phyloP scores from a whole-genome alignment of 2,329 filamentous ascomycete genomes.

The Lasiodiplodia theobromae region DNA sequence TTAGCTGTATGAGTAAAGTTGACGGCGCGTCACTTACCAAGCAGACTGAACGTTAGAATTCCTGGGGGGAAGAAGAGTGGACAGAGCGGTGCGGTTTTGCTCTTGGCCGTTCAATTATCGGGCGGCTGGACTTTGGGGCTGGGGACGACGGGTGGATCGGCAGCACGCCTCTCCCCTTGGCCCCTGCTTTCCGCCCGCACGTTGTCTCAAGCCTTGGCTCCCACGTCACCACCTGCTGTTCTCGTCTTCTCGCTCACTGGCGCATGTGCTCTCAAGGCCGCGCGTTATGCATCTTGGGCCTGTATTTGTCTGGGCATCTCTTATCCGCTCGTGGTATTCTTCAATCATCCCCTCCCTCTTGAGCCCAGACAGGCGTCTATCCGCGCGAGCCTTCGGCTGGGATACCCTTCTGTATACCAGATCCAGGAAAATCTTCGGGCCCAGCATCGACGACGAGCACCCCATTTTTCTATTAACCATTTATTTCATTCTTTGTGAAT shows the following conservation, averaged over 20 bases:
- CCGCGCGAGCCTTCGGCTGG: neutral
- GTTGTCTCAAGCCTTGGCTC: slow-evolving; percentile 13
- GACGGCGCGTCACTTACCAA: slow-evolving; percentile 4
- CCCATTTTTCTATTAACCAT: neutral
- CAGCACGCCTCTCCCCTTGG: slow-evolving; percentile 10
- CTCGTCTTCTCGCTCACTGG: neutral
- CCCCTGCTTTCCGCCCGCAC: slow-evolving; percentile 2
- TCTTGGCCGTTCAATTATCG: slow-evolving; percentile 16
- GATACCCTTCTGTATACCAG: neutral
- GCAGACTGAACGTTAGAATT: neutral
- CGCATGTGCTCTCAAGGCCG: neutral
- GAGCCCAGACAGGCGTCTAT: neutral
- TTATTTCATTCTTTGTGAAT: neutral
- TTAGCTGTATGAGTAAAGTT: neutral
- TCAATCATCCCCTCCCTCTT: too few species aligned
- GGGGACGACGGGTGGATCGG: slow-evolving; percentile 4
- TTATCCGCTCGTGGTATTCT: neutral
- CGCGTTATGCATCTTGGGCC: slow-evolving; percentile 7
- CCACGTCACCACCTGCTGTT: slow-evolving; percentile 5
- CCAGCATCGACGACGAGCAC: too few species aligned
- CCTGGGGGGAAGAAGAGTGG: neutral
- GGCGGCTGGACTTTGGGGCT: slow-evolving; percentile 24
- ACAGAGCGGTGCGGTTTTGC: neutral
- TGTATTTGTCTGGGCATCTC: neutral
- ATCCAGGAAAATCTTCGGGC: neutral